Conservation (phyloP, 2,329 filamentous ascomycete species). For the Penicillium sp. region DNA sequence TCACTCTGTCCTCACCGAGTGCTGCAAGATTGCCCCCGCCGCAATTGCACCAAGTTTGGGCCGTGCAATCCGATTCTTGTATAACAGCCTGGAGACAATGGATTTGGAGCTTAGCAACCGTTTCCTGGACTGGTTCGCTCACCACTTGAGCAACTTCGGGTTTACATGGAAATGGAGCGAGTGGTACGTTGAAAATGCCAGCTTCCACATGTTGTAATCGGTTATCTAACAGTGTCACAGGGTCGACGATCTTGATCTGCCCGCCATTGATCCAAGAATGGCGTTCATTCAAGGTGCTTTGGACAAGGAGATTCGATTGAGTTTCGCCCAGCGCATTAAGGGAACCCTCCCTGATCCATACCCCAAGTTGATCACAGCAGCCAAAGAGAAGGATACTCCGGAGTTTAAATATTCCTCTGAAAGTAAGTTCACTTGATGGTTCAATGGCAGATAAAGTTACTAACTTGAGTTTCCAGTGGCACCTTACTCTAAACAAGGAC, state of each 20-base stretch:
- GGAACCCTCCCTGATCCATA: slow-evolving; percentile 83
- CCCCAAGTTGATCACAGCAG: slow-evolving; percentile 67
- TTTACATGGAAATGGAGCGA: slow-evolving; percentile 99
- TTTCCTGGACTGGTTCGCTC: slow-evolving; percentile 95
- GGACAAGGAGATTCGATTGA: slow-evolving; percentile 93
- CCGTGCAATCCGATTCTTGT: slow-evolving; percentile 83
- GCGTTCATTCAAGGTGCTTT: slow-evolving; percentile 84
- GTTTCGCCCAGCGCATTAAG: slow-evolving; percentile 91
- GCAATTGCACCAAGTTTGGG: slow-evolving; percentile 93
- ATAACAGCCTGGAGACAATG: slow-evolving; percentile 69
- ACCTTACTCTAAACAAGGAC: slow-evolving; percentile 76
- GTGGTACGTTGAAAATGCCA: slow-evolving; percentile 51
- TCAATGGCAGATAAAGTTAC: slow-evolving; percentile 6
- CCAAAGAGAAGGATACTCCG: slow-evolving; percentile 90
- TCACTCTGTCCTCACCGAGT: slow-evolving; percentile 85
- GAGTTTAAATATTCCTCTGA: slow-evolving; percentile 82
- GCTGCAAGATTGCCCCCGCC: slow-evolving; percentile 88
- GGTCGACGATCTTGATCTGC: slow-evolving; percentile 70
- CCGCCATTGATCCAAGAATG: slow-evolving; percentile 74
- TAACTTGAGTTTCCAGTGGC: slow-evolving; percentile 45
- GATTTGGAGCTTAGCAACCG: slow-evolving; percentile 79
- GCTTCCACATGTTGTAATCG: neutral
- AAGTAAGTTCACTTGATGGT: slow-evolving; percentile 44
- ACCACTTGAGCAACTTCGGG: slow-evolving; percentile 96
- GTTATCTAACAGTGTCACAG: slow-evolving; percentile 31